phyloP scores from a whole-genome alignment of 805 yeast genomes.

The Phaffomyces opuntiae region DNA sequence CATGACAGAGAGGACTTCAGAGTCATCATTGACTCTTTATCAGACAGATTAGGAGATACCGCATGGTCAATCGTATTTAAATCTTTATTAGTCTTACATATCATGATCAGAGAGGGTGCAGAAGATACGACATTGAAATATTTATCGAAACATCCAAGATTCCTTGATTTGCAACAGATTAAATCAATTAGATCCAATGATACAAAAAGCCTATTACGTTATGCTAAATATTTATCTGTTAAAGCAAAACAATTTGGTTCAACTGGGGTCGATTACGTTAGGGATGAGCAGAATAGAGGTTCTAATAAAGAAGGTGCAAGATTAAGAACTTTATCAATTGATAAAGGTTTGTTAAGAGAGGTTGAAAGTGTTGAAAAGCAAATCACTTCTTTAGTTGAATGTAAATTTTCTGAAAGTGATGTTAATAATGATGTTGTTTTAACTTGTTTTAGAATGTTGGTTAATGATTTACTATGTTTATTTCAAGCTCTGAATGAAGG shows the following conservation, averaged over 20 bases:
- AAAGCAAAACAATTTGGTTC: slow-evolving; percentile 65
- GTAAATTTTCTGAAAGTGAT: slow-evolving; percentile 73
- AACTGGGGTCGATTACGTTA: slow-evolving; percentile 68
- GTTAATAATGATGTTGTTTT: slow-evolving; percentile 77
- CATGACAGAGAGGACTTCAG: slow-evolving; percentile 40
- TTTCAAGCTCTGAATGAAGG: slow-evolving; percentile 94
- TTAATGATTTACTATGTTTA: slow-evolving; percentile 79
- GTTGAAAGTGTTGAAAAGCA: slow-evolving; percentile 81
- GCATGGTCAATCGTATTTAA: slow-evolving; percentile 93
- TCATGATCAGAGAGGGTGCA: slow-evolving; percentile 90
- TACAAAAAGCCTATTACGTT: slow-evolving; percentile 50
- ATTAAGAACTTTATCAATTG: slow-evolving; percentile 57
- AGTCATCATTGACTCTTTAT: slow-evolving; percentile 61
- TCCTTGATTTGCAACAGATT: slow-evolving; percentile 39
- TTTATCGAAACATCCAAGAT: slow-evolving; percentile 41
- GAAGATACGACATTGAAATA: slow-evolving; percentile 63
- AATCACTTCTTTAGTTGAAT: slow-evolving; percentile 65
- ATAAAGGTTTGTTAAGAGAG: slow-evolving; percentile 76
- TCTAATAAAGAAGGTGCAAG: slow-evolving; percentile 47
- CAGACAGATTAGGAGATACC: slow-evolving; percentile 57
- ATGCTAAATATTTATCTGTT: slow-evolving; percentile 61
- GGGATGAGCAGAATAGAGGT: slow-evolving; percentile 47
- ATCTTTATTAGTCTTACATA: slow-evolving; percentile 75
- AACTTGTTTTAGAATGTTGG: slow-evolving; percentile 80
- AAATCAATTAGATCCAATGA: slow-evolving; percentile 36